phyloP scores from a whole-genome alignment of 345 rosid genomes.

The Eutrema japonicum region DNA sequence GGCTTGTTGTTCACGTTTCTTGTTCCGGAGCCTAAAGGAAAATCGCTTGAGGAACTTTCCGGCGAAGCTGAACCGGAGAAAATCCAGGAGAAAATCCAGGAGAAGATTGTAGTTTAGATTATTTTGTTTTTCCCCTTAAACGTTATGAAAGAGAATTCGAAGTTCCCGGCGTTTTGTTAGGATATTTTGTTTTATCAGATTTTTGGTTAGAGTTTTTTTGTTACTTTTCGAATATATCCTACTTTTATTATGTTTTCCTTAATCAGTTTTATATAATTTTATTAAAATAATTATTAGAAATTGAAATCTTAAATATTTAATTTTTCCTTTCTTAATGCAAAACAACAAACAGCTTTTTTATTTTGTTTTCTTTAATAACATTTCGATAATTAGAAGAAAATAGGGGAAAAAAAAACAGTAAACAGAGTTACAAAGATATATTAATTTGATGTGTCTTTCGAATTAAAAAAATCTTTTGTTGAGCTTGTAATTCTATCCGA shows the following conservation, averaged over 20 bases:
- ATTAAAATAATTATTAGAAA: background rate
- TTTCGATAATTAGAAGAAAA: too few relatives aligned
- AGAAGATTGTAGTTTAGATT: conserved; percentile 17
- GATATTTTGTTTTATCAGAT: background rate
- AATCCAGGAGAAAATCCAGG: too few relatives aligned
- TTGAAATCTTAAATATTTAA: background rate
- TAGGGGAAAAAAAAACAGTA: too few relatives aligned
- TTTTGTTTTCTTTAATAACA: too few relatives aligned
- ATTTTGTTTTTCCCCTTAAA: too few relatives aligned
- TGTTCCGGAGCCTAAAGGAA: conserved; percentile 62
- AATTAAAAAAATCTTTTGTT: background rate
- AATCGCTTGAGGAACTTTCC: conserved; percentile 62
- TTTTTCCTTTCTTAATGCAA: too few relatives aligned
- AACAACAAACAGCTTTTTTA: too few relatives aligned
- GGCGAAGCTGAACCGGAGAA: conserved; percentile 51
- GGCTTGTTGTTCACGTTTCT: conserved; percentile 51
- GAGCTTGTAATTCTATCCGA: background rate
- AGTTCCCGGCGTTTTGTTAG: background rate
- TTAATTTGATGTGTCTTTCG: background rate
- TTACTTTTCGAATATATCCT: background rate
- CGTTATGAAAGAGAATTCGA: too few relatives aligned
- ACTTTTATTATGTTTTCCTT: background rate
- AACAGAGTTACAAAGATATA: background rate
- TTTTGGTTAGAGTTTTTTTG: background rate
- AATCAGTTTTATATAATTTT: background rate